Evolutionary conservation across 2,329 filamentous ascomycete species (phyloP).

Genomic region (Ophiobolus disseminans): DNA sequence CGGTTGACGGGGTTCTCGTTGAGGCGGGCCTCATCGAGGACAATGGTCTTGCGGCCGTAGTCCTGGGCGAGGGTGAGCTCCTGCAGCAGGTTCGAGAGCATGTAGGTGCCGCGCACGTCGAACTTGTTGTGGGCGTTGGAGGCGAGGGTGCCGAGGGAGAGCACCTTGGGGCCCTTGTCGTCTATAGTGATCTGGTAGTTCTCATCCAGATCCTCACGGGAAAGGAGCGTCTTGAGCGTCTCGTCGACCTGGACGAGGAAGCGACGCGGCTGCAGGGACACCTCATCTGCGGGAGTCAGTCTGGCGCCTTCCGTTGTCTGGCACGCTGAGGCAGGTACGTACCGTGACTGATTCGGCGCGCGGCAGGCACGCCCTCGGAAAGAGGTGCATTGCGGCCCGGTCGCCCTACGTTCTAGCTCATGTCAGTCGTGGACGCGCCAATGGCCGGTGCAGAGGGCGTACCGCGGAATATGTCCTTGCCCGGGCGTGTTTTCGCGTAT

Average conservation of each 20-base stretch:
- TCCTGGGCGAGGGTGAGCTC: slow-evolving; percentile 92
- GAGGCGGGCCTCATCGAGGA: slow-evolving; percentile 87
- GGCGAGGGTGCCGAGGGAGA: slow-evolving; percentile 82
- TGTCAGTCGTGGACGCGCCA: slow-evolving; percentile 17
- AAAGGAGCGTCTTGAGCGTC: slow-evolving; percentile 78
- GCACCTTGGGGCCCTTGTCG: slow-evolving; percentile 87
- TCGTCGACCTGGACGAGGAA: slow-evolving; percentile 88
- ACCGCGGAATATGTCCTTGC: slow-evolving; percentile 64
- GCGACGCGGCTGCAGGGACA: slow-evolving; percentile 71
- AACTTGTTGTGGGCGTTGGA: slow-evolving; percentile 87
- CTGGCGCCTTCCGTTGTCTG: slow-evolving; percentile 1
- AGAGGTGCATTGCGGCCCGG: slow-evolving; percentile 40
- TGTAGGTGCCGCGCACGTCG: slow-evolving; percentile 94
- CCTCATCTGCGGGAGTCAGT: slow-evolving; percentile 68
- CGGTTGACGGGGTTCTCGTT: slow-evolving; percentile 95
- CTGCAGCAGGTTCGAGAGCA: slow-evolving; percentile 94
- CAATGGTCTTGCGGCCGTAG: slow-evolving; percentile 85
- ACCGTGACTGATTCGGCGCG: slow-evolving; percentile 50
- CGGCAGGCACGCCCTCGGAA: slow-evolving; percentile 34
- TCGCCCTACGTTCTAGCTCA: slow-evolving; percentile 36
- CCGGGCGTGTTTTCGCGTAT: slow-evolving; percentile 55
- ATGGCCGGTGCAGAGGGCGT: slow-evolving; percentile 33
- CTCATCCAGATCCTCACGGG: slow-evolving; percentile 88
- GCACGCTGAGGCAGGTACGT: slow-evolving; percentile 14
- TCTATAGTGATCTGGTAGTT: slow-evolving; percentile 99